Base-by-base conservation (phyloP, 2,329 filamentous ascomycete genomes). In the Huntiella savannae region DNA sequence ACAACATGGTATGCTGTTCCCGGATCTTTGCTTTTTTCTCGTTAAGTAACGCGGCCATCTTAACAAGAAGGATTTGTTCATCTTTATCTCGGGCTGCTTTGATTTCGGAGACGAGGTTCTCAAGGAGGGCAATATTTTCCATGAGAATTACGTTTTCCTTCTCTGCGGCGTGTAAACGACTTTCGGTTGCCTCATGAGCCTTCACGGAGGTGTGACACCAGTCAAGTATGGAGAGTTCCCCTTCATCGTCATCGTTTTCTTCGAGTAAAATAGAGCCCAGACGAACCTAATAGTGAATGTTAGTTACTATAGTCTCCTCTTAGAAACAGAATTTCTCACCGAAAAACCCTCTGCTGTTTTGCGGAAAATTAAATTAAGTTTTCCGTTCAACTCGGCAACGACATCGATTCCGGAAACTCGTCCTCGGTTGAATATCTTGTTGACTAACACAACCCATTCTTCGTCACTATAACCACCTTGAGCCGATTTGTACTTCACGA, bases 11-110 rank as follows among this genome's bases (percentile, higher is more conserved):
- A 54, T 81, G 76, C 60, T 85, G 80, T 54, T 85, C 73, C 38
- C 82, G 64, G 43, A 87, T 86, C 60, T 82, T 86, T 45, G 78
- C 64, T 60, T 87, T 87, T 63, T 88, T 88, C 58, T 80, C 74
- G 54, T 87, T 87, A 1, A 87, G 63, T 2, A 88, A 63, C 47
- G 73, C 66, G 46, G 73, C 70, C 54, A 84, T 84, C 57, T 83
- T 84, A 50, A 73, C 70, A 1, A 87, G 60, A 47, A 87, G 62
- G 13, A 69, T 68, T 1, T 68, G 67, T 59, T 87, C 81, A 51
- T 83, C 71, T 13, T 73, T 70, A 40, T 72, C 66, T 57, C 86
- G 86, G 11, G 74, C 67, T 46, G 66, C 65, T 40, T 78, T 66
- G 12, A 87, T 68, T 53, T 82, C 77, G 3, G 79, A 70, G 1